These are phyloP conservation scores for Tetraselmis chui DNA, from an alignment of 139 green algal species.

Conservation along the genomic window DNA sequence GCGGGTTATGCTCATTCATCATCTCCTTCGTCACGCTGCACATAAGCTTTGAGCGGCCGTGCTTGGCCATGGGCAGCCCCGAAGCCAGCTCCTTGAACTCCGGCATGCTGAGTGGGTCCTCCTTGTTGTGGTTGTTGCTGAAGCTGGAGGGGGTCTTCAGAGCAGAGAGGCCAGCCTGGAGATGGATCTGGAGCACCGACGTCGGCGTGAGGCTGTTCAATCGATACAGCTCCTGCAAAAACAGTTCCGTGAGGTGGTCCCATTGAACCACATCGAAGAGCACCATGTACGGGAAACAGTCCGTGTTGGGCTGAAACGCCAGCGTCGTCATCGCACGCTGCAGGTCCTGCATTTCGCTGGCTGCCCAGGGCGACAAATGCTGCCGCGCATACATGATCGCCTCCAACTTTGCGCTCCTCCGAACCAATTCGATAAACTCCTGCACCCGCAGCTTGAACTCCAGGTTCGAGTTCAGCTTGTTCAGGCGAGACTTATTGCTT, in stretches of 20 bases:
- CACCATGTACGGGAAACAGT: constrained; percentile 43
- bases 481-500: constrained; percentile 52
- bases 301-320: constrained; percentile 53
- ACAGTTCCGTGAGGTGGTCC: constrained; percentile 45
- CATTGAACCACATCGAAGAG: constrained; percentile 32
- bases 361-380: constrained; percentile 69
- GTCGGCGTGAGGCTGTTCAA: constrained; percentile 67
- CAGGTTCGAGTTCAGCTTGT: constrained; percentile 70
- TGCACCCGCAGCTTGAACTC: constrained; percentile 84
- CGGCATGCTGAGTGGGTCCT: constrained; percentile 66
- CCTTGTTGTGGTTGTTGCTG: constrained; percentile 26
- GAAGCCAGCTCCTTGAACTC: constrained; percentile 65
- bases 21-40: constrained; percentile 71
- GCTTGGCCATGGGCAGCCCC: constrained; percentile 77
- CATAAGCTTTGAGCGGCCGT: constrained; percentile 79
- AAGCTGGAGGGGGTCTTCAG: constrained; percentile 70
- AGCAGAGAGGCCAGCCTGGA: constrained; percentile 75
- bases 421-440: constrained; percentile 91
- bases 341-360: constrained; percentile 60
- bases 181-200: constrained; percentile 66
- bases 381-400: constrained; percentile 73
- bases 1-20: constrained; percentile 91
- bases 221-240: constrained; percentile 68
- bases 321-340: constrained; percentile 77
- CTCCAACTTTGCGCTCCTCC: constrained; percentile 36